Base-by-base conservation (phyloP, 306 rosid species). In the Rosa rugosa region DNA sequence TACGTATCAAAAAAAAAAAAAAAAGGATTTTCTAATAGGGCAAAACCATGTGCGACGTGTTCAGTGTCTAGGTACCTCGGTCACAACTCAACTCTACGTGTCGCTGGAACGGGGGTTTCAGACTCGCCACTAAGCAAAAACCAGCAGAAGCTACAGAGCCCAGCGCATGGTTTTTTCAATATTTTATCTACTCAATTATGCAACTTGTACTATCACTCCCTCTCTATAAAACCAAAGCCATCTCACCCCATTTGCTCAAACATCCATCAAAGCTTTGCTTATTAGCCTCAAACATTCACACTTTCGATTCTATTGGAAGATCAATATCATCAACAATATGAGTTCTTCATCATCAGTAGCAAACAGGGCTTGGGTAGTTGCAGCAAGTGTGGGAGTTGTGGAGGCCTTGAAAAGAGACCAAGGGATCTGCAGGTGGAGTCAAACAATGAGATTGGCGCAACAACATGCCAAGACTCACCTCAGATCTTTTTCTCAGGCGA, bases 341-440 rank as follows among this genome's bases (percentile, higher is more conserved):
- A 67, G 80, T 56, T 14, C 62, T 59, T 75, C 78, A 75, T 23
- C 18, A 59, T 13, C 50, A 10, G 10, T 36, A 65, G 56, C 77
- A 56, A 59, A 68, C 40, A 72, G 49, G 38, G 62, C 69, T 14
- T 82, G 85, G 85, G 46, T 77, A 12, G 82, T 53, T 40, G 84
- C 87, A 69, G 81, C 84, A 1, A 81, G 83, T 46, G 73, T 85
- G 4, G 88, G 85, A 79, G 81, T 66, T 46, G 76, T 82, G 81
- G 88, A 71, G 47, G 84, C 88, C 22, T 57, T 89, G 88, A 89
- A 91, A 82, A 89, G 89, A 81, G 97, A 91, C 49, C 92, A 89
- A 34, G 97, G 94, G 6, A 83, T 80, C 51, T 84, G 92, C 84
- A 81, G 75, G 71, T 78, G 73, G 87, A 91, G 83, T 69, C 78